These are phyloP conservation scores for Claviceps spartinae DNA, from an alignment of 2,329 filamentous ascomycete species.

Conservation along the genomic window DNA sequence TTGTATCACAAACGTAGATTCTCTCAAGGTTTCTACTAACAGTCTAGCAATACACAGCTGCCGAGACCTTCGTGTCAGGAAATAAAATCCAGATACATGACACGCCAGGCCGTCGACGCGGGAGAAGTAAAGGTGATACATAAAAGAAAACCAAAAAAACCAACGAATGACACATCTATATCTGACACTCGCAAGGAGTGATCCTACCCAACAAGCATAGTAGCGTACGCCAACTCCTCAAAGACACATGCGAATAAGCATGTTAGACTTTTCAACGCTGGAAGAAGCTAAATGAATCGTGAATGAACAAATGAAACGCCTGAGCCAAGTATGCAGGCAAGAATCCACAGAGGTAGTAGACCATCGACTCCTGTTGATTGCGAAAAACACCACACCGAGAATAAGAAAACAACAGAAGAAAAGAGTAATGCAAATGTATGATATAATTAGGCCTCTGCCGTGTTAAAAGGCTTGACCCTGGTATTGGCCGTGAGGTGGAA, in stretches of 20 bases:
- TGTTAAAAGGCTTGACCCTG: conserved; percentile 25
- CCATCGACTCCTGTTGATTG: background rate
- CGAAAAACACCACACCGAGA: background rate
- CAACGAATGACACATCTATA: background rate
- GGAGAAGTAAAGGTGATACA: too few relatives aligned
- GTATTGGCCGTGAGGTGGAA: conserved; percentile 15
- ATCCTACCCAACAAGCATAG: background rate
- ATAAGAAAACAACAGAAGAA: background rate
- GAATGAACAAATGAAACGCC: conserved; percentile 4
- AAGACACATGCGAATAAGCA: background rate
- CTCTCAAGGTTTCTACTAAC: too few relatives aligned
- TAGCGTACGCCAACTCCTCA: conserved; percentile 1
- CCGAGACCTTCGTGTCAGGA: too few relatives aligned
- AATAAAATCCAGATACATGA: too few relatives aligned
- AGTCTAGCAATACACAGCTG: too few relatives aligned
- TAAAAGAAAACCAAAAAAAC: background rate
- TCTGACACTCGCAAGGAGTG: background rate
- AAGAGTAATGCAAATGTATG: background rate
- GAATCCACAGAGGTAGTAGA: background rate
- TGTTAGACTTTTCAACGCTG: background rate
- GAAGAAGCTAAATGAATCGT: background rate
- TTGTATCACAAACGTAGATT: too few relatives aligned
- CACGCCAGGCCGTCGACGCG: too few relatives aligned
- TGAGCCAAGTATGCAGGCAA: conserved; percentile 3
- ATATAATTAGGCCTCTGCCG: background rate